phyloP scores from a whole-genome alignment of 805 yeast species.

The Starmerella riodocensis region DNA sequence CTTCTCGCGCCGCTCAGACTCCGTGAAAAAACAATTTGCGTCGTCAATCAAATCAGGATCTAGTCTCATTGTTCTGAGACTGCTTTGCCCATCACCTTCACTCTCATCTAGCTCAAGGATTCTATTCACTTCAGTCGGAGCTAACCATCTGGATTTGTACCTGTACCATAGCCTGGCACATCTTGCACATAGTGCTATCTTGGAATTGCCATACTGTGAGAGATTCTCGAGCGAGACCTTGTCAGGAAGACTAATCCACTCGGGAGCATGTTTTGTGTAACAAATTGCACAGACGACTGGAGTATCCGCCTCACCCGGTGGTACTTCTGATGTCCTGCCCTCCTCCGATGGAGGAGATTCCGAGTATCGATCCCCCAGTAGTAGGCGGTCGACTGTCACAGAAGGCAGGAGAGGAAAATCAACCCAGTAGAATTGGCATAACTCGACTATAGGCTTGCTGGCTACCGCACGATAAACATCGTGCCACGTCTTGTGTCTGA shows the following conservation, averaged over 20 bases:
- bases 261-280: constrained; percentile 37
- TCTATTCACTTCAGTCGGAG: constrained; percentile 49
- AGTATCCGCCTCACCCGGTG: neutral
- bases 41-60: constrained; percentile 49
- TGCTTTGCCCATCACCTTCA: constrained; percentile 44
- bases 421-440: constrained; percentile 81
- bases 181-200: constrained; percentile 61
- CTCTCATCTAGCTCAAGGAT: constrained; percentile 29
- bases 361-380: too few relatives aligned
- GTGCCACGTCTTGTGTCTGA: constrained; percentile 63
- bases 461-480: constrained; percentile 61
- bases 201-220: constrained; percentile 28
- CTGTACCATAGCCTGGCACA: constrained; percentile 89
- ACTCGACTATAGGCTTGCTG: constrained; percentile 60
- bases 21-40: constrained; percentile 24
- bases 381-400: too few relatives aligned
- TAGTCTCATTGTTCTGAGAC: too few relatives aligned
- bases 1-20: constrained; percentile 21
- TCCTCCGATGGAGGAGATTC: too few relatives aligned
- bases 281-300: constrained; percentile 55
- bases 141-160: constrained; percentile 78
- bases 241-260: constrained; percentile 67
- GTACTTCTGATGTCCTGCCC: too few relatives aligned
- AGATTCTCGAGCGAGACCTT: constrained; percentile 26
- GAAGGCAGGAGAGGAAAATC: constrained; percentile 2